Evolutionary conservation across 345 rosid species (phyloP), one percentile per base, ranked within the genome.

Genomic region (Corchorus olitorius): DNA sequence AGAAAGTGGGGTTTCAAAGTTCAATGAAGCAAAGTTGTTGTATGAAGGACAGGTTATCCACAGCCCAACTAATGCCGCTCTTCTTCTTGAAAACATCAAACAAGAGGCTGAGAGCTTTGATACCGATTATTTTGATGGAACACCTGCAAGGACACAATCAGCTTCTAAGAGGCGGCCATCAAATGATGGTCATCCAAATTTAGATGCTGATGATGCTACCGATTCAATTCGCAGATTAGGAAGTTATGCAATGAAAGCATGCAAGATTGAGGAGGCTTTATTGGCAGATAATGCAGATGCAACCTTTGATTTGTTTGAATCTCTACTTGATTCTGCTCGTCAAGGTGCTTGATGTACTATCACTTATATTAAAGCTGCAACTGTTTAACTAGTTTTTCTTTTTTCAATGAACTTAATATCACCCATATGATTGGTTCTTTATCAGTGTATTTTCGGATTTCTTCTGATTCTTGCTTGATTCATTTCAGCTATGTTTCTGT

Each of bases 21-120:
- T 86, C 78, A 87, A 88, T 65, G 93, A 86, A 78, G 82, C 89
- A 35, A 82, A 92, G 79, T 78, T 94, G 74, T 82, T 94, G 46
- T 91, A 89, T 52, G 98, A 94, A 74, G 98, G 98, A 33, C 83
- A 87, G 34, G 74, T 69, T 74, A 93, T 94, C 79, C 97, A 93
- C 78, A 92, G 98, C 81, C 99, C 98, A 11, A 89, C 93, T 12
- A 96, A 96, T 65, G 89, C 98, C 0, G 94, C 97, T 43, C 91
- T 95, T 76, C 87, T 96, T 75, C 98, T 96, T 74, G 98, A 96
- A 81, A 89, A 92, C 76, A 93, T 96, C 70, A 96, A 96, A 75
- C 93, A 92, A 78, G 99, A 93, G 87, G 94, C 84, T 77, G 88
- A 83, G 63, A 83, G 86, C 79, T 78, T 85, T 73, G 92, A 89